Conservation (phyloP, 2,329 filamentous ascomycete species). For the Ampelomyces quisqualis region DNA sequence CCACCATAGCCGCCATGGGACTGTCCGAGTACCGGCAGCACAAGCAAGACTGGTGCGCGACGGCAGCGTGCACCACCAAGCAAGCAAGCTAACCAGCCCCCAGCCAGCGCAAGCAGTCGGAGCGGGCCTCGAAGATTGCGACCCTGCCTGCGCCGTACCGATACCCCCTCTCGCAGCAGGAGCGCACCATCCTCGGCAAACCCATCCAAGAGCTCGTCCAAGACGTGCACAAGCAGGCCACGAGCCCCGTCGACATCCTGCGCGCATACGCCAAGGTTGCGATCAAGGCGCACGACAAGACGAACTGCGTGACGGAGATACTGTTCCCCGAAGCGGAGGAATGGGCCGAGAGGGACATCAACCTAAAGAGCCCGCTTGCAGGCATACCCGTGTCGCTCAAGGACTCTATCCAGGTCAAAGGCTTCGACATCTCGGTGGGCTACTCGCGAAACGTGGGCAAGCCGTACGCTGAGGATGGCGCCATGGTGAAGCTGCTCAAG, state of each 20-base stretch:
- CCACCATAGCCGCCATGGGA: constrained; percentile 47
- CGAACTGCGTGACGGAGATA: constrained; percentile 87
- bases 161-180: constrained; percentile 61
- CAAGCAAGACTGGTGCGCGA: constrained; percentile 66
- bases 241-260: constrained; percentile 72
- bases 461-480: constrained; percentile 66
- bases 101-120: constrained; percentile 76
- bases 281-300: constrained; percentile 77
- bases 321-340: constrained; percentile 75
- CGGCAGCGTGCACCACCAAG: constrained; percentile 12
- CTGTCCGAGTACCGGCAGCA: constrained; percentile 70
- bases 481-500: constrained; percentile 74
- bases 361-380: constrained; percentile 78
- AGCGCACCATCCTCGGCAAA: constrained; percentile 67
- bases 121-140: constrained; percentile 69
- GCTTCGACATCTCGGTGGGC: constrained; percentile 80
- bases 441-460: constrained; percentile 74
- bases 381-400: constrained; percentile 87
- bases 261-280: constrained; percentile 84
- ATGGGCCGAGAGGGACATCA: constrained; percentile 64
- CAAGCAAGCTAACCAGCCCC: constrained; percentile 14
- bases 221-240: constrained; percentile 69
- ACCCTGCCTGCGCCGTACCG: constrained; percentile 67
- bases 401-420: constrained; percentile 71
- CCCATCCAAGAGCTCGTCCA: constrained; percentile 77